Percentiles rank a stretch among this genome's conserved stretches.
Evolutionary conservation across 352 stramenopile species (phyloP).

Genomic region (Globisporangium perplexum): DNA sequence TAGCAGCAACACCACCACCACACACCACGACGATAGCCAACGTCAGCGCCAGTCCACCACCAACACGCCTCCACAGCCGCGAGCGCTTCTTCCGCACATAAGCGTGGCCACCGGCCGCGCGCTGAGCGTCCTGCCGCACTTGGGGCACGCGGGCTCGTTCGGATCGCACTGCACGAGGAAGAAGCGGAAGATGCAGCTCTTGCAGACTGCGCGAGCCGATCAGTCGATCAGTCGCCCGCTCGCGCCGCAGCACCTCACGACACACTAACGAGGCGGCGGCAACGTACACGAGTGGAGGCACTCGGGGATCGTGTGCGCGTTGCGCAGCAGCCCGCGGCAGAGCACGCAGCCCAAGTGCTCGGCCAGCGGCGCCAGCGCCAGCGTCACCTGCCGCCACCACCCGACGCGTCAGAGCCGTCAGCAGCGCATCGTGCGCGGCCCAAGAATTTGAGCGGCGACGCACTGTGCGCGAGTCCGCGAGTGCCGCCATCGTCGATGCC

Average conservation of each 20-base stretch:
- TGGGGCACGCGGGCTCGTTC: slow-evolving; percentile 39
- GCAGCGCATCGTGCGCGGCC: too few species aligned
- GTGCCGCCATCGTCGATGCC: slow-evolving; percentile 3
- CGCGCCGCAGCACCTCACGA: not conserved
- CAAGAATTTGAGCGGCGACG: too few species aligned
- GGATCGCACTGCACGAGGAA: slow-evolving; percentile 57
- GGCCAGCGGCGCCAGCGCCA: slow-evolving; percentile 46
- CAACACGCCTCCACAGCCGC: too few species aligned
- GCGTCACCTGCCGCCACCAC: slow-evolving; percentile 27
- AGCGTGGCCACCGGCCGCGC: slow-evolving; percentile 52
- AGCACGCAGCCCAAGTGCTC: slow-evolving; percentile 62
- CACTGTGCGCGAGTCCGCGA: slow-evolving; percentile 25
- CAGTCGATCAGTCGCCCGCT: not conserved
- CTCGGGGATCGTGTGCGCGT: slow-evolving; percentile 78
- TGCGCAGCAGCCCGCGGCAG: slow-evolving; percentile 57
- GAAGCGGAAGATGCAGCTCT: slow-evolving; percentile 80
- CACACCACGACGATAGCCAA: too few species aligned
- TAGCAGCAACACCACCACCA: too few species aligned
- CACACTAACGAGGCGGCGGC: slow-evolving; percentile 2
- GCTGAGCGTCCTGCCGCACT: slow-evolving; percentile 51
- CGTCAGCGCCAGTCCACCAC: too few species aligned
- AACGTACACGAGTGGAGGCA: slow-evolving; percentile 76
- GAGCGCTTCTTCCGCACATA: too few species aligned
- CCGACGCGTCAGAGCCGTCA: not conserved
- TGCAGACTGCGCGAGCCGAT: slow-evolving; percentile 54